Conservation (phyloP, 148 eudicot genomes). For the Amaranthus palmeri region DNA sequence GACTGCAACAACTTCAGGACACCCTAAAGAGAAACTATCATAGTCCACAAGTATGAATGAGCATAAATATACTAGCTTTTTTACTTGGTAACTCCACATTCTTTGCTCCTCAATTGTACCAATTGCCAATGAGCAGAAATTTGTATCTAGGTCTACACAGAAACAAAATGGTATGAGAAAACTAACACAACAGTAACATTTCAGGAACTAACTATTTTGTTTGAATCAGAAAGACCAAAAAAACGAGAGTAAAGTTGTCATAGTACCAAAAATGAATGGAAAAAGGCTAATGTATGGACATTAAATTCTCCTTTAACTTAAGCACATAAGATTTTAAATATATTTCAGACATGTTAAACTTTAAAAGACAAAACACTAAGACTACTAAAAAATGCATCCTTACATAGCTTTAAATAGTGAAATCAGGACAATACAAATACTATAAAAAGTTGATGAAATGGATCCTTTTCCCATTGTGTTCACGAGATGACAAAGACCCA, state of each 20-base stretch:
- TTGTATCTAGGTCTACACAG: conserved; percentile 53
- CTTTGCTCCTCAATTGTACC: conserved; percentile 60
- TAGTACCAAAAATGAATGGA: background rate
- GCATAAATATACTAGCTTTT: conserved; percentile 65
- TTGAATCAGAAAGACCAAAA: conserved; percentile 4
- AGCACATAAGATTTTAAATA: no score
- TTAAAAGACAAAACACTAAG: no score
- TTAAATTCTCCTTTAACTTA: background rate
- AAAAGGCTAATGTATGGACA: background rate
- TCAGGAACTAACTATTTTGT: background rate
- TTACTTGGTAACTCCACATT: conserved; percentile 67
- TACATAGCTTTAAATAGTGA: no score
- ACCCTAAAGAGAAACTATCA: conserved; percentile 34
- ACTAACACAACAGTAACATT: background rate
- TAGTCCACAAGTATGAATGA: conserved; percentile 58
- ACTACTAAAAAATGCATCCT: no score
- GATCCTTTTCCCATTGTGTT: no score
- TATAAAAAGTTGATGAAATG: no score
- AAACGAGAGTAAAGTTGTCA: background rate
- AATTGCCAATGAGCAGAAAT: conserved; percentile 63
- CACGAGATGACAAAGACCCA: no score
- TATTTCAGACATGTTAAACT: no score
- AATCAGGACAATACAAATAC: no score
- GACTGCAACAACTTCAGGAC: conserved; percentile 45
- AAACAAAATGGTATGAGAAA: conserved; percentile 6